Evolutionary conservation across 352 stramenopile genomes (phyloP), one percentile per base, ranked within the genome.

Genomic region (Phytophthora litchii): DNA sequence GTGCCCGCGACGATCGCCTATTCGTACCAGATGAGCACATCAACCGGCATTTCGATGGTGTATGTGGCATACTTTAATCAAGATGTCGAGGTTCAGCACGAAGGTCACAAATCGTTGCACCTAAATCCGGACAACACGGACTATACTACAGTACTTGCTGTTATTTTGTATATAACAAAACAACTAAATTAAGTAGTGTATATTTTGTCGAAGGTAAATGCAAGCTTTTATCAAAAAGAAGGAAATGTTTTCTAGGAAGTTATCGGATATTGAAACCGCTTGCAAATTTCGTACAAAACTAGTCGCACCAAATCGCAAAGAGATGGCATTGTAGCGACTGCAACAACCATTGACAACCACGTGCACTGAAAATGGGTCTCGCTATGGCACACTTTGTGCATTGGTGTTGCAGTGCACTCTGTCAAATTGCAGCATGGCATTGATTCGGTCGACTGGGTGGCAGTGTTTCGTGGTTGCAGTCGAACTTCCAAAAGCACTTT

Each of bases 61-160:
- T 3, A 25, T 29, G 16, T 10, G 14, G 13, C n/a, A 54, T 66
- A 67, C 35, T 54, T 41, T 48, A 54, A 66, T 42, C 54, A 66
- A 70, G 42, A 66, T 48, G 49, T 53, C 38, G 27, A 57, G 36
- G 43, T 54, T 66, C 62, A 66, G 55, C 50, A 60, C n/a, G 41
- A 27, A 20, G 3, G 2, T 7, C 16, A 42, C 17, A n/a, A n/a
- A n/a, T n/a, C n/a, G n/a, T n/a, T n/a, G n/a, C n/a, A 5, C 21
- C n/a, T 35, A 25, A 42, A 23, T 27, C 27, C 29, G 9, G 13
- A 34, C 4, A n/a, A n/a, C n/a, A 27, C 23, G 5, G 23, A 27
- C 23, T 27, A 27, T 27, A 27, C 3, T 27, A 27, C 23, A 27
- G 23, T 27, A 3, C 5, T 27, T 27, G 23, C 23, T 5, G 3